Percentiles rank a stretch among this genome's conserved stretches.
Evolutionary conservation across 1,139 yeast species (phyloP).

Genomic region (Blastobotrys buckinghamii): DNA sequence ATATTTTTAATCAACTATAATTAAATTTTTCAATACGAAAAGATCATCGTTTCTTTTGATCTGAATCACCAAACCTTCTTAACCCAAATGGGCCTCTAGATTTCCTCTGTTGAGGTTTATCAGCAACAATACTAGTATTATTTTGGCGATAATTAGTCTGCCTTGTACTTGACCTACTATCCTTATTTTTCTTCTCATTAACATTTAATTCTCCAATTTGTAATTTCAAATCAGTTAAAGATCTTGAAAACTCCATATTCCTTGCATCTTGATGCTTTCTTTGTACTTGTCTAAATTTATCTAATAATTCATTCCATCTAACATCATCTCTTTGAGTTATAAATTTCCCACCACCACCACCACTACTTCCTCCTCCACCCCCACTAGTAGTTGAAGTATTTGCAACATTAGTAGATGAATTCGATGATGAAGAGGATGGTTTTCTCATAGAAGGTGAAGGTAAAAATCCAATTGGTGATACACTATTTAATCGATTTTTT

Average conservation of each 20-base stretch:
- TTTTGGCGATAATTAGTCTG: background rate
- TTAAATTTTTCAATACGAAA: too few relatives aligned
- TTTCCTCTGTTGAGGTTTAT: background rate
- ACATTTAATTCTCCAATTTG: background rate
- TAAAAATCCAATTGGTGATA: conserved; percentile 38
- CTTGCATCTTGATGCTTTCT: conserved; percentile 45
- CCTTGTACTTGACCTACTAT: too few relatives aligned
- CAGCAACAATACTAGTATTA: background rate
- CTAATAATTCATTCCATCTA: conserved; percentile 52
- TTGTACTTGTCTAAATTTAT: conserved; percentile 56
- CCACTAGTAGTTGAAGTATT: conserved; percentile 3
- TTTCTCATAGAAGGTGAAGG: background rate
- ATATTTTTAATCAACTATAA: too few relatives aligned
- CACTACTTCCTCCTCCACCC: conserved; percentile 8
- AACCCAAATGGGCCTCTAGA: conserved; percentile 16
- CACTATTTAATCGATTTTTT: conserved; percentile 65
- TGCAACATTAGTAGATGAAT: background rate
- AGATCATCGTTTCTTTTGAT: conserved; percentile 1
- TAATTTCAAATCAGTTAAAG: conserved; percentile 13
- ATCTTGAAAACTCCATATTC: conserved; percentile 14
- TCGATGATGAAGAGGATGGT: conserved; percentile 15
- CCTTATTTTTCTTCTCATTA: background rate
- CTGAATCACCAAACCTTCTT: conserved; percentile 13
- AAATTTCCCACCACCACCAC: conserved; percentile 8
- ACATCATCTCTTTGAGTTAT: conserved; percentile 21